Conservation (phyloP, 768 basidiomycete genomes). For the Lactifluus piperatus region DNA sequence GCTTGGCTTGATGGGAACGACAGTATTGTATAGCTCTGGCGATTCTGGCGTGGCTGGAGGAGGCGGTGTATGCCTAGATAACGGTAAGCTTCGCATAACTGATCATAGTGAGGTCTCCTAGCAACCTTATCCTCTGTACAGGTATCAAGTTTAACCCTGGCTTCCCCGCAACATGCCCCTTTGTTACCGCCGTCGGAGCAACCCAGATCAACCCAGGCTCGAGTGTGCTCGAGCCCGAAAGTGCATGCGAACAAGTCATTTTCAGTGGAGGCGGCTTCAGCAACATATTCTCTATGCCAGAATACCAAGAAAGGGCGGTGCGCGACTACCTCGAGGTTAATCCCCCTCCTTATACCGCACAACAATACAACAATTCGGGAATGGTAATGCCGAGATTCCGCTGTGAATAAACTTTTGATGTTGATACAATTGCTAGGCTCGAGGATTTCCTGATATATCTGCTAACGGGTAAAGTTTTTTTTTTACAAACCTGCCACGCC, state of each 20-base stretch:
- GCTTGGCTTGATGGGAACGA: conserved; percentile 34
- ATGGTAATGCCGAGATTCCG: conserved; percentile 15
- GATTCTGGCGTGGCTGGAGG: conserved; percentile 38
- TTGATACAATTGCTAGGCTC: conserved; percentile 14
- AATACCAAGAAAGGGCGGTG: conserved; percentile 29
- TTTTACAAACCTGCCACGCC: neutral
- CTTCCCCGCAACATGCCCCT: conserved; percentile 39
- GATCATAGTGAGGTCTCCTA: neutral
- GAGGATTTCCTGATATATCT: conserved; percentile 28
- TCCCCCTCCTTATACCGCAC: conserved; percentile 28
- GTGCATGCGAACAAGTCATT: conserved; percentile 31
- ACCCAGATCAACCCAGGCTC: conserved; percentile 30
- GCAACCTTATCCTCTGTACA: conserved; percentile 10
- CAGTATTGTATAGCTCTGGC: conserved; percentile 37
- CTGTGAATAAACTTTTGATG: neutral
- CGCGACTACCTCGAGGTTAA: conserved; percentile 25
- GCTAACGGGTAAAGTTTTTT: conserved; percentile 27
- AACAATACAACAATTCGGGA: conserved; percentile 30
- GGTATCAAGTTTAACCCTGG: conserved; percentile 31
- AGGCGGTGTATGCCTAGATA: conserved; percentile 27
- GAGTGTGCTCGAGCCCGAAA: conserved; percentile 30
- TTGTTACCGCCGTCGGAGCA: conserved; percentile 31
- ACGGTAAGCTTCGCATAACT: conserved; percentile 18
- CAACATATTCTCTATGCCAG: conserved; percentile 32
- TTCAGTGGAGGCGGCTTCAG: conserved; percentile 36